phyloP scores from a whole-genome alignment of 768 basidiomycete species.

The Leccinum pellstonianum region DNA sequence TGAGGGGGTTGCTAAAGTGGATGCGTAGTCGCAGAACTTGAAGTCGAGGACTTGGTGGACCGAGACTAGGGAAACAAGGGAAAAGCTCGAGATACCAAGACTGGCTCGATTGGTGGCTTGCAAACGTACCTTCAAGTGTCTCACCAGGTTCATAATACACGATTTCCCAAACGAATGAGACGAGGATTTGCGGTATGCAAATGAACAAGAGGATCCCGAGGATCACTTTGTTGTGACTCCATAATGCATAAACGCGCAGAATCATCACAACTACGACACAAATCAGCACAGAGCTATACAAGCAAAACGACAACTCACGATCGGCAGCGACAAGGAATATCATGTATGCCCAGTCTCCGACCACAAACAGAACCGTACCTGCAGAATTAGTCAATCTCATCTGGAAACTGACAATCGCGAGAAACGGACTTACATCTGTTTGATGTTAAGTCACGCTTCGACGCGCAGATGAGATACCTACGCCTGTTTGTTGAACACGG shows the following conservation, averaged over 20 bases:
- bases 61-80: not conserved
- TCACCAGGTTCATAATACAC: not conserved
- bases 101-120: not conserved
- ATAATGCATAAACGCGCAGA: not conserved
- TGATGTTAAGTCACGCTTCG: not conserved
- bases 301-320: not conserved
- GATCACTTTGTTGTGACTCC: not conserved
- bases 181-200: not conserved
- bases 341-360: not conserved
- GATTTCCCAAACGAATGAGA: not conserved
- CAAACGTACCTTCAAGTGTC: not conserved
- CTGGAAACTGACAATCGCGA: too few relatives aligned
- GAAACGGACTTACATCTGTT: not conserved
- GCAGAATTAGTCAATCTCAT: not conserved
- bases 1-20: not conserved
- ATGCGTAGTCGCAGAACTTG: not conserved
- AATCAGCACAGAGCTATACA: not conserved
- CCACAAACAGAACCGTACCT: not conserved
- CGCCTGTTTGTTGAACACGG: not conserved
- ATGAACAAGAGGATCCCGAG: not conserved
- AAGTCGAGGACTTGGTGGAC: not conserved
- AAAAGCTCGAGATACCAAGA: not conserved
- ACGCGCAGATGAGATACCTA: not conserved
- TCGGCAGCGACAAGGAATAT: not conserved
- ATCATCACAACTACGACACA: not conserved